Conservation (phyloP, 2,329 filamentous ascomycete genomes). For the Diaporthe ilicicola region DNA sequence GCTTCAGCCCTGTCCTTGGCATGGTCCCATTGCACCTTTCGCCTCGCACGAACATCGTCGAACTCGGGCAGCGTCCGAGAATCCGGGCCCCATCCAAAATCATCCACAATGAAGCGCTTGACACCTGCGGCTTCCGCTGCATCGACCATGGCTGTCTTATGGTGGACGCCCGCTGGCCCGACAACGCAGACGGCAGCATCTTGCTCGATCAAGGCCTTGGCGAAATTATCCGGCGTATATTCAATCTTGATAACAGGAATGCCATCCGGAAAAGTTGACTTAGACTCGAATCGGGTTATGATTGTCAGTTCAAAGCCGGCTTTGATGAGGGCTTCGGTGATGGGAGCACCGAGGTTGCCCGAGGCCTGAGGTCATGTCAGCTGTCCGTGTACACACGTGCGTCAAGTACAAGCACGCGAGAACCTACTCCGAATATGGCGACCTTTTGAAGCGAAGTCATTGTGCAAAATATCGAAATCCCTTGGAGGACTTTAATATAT, state of each 20-base stretch:
- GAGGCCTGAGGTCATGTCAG: constrained; percentile 35
- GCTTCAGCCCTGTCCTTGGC: constrained; percentile 35
- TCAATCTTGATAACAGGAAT: constrained; percentile 33
- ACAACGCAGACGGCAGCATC: constrained; percentile 41
- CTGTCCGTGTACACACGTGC: background rate
- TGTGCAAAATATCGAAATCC: no score
- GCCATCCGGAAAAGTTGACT: constrained; percentile 36
- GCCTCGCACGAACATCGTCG: constrained; percentile 32
- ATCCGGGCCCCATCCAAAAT: constrained; percentile 40
- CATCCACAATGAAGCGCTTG: constrained; percentile 40
- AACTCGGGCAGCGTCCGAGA: constrained; percentile 39
- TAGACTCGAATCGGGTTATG: constrained; percentile 42
- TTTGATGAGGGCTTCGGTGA: constrained; percentile 29
- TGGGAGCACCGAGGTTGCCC: constrained; percentile 45
- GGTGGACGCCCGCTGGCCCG: constrained; percentile 36
- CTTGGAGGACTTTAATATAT: no score
- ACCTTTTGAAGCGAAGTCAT: constrained; percentile 46
- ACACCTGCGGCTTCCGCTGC: constrained; percentile 43
- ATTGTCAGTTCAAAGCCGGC: constrained; percentile 47
- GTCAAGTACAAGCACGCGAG: background rate
- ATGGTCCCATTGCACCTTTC: constrained; percentile 37
- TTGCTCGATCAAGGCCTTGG: constrained; percentile 37
- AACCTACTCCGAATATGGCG: constrained; percentile 46
- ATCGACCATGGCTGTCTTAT: constrained; percentile 39
- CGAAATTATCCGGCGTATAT: constrained; percentile 35